Percentiles rank a stretch among this genome's conserved stretches.
Conservation (phyloP, 2,329 filamentous ascomycete genomes). For the Ceratocystis smalleyi region DNA sequence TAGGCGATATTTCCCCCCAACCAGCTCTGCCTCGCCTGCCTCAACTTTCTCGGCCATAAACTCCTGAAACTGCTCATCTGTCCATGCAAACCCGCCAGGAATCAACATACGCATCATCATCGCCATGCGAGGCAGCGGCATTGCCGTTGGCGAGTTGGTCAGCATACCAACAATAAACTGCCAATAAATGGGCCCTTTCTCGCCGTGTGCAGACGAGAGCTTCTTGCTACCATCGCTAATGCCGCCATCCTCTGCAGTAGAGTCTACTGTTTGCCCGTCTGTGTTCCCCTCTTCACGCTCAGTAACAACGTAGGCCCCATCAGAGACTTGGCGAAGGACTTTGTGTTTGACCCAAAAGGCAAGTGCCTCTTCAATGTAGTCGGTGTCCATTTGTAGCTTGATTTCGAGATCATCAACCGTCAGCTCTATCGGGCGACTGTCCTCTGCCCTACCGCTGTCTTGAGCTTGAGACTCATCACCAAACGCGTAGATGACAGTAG, state of each 20-base stretch:
- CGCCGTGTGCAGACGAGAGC: slow-evolving; percentile 37
- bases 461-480: slow-evolving; percentile 23
- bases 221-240: slow-evolving; percentile 23
- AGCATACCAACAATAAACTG: slow-evolving; percentile 91
- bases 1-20: slow-evolving; percentile 54
- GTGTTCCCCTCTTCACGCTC: slow-evolving; percentile 37
- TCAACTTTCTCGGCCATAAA: slow-evolving; percentile 67
- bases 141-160: slow-evolving; percentile 68
- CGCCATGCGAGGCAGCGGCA: slow-evolving; percentile 65
- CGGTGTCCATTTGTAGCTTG: slow-evolving; percentile 55
- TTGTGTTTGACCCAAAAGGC: slow-evolving; percentile 56
- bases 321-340: slow-evolving; percentile 42
- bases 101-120: slow-evolving; percentile 95
- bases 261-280: not conserved
- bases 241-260: slow-evolving; percentile 8
- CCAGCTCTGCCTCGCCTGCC: slow-evolving; percentile 52
- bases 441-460: slow-evolving; percentile 25
- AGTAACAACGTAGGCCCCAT: slow-evolving; percentile 49
- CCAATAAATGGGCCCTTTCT: slow-evolving; percentile 56
- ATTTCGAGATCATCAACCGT: slow-evolving; percentile 34
- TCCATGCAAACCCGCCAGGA: slow-evolving; percentile 75
- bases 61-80: slow-evolving; percentile 71
- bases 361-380: slow-evolving; percentile 51
- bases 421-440: slow-evolving; percentile 23
- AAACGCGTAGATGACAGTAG: slow-evolving; percentile 76